Conservation (phyloP, 129 eudicot genomes). For the Ambrosia trifida region DNA sequence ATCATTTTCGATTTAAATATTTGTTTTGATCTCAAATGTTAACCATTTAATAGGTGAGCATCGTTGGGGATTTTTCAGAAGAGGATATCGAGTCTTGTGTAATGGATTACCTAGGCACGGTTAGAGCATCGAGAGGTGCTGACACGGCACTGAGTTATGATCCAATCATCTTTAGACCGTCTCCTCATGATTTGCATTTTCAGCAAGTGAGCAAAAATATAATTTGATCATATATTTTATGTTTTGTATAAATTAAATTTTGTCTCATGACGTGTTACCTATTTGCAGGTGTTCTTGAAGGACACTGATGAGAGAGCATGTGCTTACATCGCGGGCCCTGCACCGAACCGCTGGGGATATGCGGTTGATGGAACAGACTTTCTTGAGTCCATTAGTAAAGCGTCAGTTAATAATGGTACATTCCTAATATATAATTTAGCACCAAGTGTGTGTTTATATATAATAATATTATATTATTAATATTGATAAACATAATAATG, state of each 20-base stretch:
- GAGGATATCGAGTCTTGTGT: slow-evolving; percentile 91
- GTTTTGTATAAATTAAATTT: slow-evolving; percentile 1
- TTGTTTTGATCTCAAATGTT: neutral
- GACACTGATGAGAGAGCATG: slow-evolving; percentile 99
- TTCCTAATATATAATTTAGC: slow-evolving; percentile 1
- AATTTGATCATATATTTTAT: neutral
- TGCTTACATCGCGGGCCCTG: slow-evolving; percentile 99
- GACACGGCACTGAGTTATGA: slow-evolving; percentile 53
- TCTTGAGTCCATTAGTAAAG: slow-evolving; percentile 44
- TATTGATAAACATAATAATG: too few species aligned
- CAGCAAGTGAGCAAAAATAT: slow-evolving; percentile 60
- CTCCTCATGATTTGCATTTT: slow-evolving; percentile 64
- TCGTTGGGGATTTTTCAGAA: slow-evolving; percentile 93
- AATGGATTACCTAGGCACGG: slow-evolving; percentile 96
- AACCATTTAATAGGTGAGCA: slow-evolving; percentile 63
- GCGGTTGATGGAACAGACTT: slow-evolving; percentile 73
- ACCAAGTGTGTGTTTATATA: slow-evolving; percentile 1
- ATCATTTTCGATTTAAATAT: neutral
- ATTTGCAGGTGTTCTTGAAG: slow-evolving; percentile 76
- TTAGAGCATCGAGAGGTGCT: slow-evolving; percentile 53
- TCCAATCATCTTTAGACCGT: slow-evolving; percentile 67
- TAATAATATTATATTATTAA: neutral
- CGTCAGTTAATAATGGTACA: slow-evolving; percentile 38
- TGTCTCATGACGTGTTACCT: slow-evolving; percentile 17
- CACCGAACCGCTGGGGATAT: slow-evolving; percentile 99